Percentiles rank a stretch among this genome's conserved stretches.
These are phyloP conservation scores for Mortierella sp. DNA, from an alignment of 371 early-diverging fungal species.

Conservation along the genomic window DNA sequence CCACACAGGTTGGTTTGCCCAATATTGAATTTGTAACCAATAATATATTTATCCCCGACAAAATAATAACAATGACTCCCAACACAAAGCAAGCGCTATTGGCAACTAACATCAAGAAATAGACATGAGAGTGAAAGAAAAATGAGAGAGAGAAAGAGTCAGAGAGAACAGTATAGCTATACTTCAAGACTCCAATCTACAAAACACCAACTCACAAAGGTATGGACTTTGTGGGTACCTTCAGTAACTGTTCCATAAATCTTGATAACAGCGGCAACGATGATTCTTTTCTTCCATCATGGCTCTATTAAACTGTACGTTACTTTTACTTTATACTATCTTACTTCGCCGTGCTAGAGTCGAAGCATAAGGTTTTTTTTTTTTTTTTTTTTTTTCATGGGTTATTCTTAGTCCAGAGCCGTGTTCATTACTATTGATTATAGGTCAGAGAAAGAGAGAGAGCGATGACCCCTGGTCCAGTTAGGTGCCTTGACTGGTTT, in stretches of 20 bases:
- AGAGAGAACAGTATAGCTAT: too few relatives aligned
- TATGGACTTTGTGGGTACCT: too few relatives aligned
- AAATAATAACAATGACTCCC: background rate
- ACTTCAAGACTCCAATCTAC: too few relatives aligned
- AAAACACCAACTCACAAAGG: too few relatives aligned
- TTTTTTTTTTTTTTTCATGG: too few relatives aligned
- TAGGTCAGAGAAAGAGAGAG: background rate
- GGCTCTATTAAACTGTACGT: background rate
- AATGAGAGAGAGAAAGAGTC: too few relatives aligned
- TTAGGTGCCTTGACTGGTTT: background rate
- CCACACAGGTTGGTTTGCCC: background rate
- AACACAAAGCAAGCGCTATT: too few relatives aligned
- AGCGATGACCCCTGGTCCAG: background rate
- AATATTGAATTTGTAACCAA: background rate
- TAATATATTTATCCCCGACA: background rate
- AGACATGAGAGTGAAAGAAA: too few relatives aligned
- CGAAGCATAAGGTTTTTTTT: too few relatives aligned
- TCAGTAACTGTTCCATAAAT: too few relatives aligned
- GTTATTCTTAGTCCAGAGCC: slow-evolving; percentile 7
- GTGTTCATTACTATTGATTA: background rate
- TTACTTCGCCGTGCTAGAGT: background rate
- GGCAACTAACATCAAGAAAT: too few relatives aligned
- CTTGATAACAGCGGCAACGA: background rate
- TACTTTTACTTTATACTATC: background rate
- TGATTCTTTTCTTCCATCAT: background rate